A percentile compares a stretch with the other conserved stretches of the same genome.
Conservation (phyloP, 495 filamentous ascomycete species). For the Saxispiralis lemnorum region DNA sequence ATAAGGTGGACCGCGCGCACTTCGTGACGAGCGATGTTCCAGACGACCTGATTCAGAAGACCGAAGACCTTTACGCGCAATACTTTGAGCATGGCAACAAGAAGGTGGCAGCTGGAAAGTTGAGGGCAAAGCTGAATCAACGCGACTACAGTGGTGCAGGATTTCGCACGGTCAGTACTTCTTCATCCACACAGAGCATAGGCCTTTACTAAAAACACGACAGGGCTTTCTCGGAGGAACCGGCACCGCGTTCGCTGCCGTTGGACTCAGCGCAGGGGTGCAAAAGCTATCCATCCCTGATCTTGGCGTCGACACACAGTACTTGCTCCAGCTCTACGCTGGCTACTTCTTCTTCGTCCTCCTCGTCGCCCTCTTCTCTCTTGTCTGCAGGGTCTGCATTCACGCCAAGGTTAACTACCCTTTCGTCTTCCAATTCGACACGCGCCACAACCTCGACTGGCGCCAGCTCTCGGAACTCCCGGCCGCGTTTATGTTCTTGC, state of each 20-base stretch:
- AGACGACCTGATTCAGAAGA: conserved; percentile 55
- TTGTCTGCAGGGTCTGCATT: conserved; percentile 70
- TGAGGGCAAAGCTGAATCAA: conserved; percentile 48
- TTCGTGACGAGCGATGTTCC: conserved; percentile 74
- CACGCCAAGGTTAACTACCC: conserved; percentile 76
- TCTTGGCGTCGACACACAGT: conserved; percentile 42
- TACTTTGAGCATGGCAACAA: conserved; percentile 84
- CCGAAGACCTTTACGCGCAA: conserved; percentile 80
- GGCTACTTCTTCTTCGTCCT: conserved; percentile 66
- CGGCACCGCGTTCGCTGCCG: conserved; percentile 25
- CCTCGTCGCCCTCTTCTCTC: conserved; percentile 54
- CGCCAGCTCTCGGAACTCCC: conserved; percentile 74
- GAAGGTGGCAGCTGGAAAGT: conserved; percentile 74
- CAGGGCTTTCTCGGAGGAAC: neutral
- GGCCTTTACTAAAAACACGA: neutral
- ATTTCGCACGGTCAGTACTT: conserved; percentile 40
- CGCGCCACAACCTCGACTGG: conserved; percentile 71
- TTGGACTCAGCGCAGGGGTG: neutral
- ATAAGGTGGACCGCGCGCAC: conserved; percentile 76
- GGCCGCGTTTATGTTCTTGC: conserved; percentile 53
- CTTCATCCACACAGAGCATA: neutral
- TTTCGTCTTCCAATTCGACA: conserved; percentile 94
- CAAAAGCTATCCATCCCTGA: conserved; percentile 24
- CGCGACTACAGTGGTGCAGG: conserved; percentile 54
- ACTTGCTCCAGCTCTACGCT: conserved; percentile 47